Percentiles rank a stretch among this genome's conserved stretches.
phyloP scores from a whole-genome alignment of 192 early-diverging fungal genomes.

The Dissophora ornata region DNA sequence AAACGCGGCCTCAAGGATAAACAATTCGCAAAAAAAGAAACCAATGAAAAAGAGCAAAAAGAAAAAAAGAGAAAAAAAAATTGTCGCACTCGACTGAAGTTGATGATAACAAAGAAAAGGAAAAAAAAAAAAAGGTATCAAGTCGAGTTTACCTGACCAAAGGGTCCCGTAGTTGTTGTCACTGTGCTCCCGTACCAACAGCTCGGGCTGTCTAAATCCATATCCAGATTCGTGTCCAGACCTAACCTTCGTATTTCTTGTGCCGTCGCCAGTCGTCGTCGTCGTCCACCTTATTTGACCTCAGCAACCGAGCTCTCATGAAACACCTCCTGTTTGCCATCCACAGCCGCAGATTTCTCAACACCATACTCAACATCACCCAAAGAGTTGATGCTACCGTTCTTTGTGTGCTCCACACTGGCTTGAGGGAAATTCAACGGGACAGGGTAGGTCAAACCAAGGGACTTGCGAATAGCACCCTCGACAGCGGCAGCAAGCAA shows the following conservation, averaged over 20 bases:
- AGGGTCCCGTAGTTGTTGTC: neutral
- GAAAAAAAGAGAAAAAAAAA: conserved; percentile 12
- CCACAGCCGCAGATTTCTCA: neutral
- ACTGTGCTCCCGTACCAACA: too few species aligned
- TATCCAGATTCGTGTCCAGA: neutral
- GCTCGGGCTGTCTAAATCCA: too few species aligned
- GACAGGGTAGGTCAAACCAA: conserved; percentile 43
- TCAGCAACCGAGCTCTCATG: conserved; percentile 1
- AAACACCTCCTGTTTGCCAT: conserved; percentile 16
- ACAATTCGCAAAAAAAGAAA: neutral
- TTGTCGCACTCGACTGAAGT: neutral
- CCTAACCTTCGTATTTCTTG: neutral
- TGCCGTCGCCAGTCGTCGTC: neutral
- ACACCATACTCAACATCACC: conserved; percentile 22
- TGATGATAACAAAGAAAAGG: neutral
- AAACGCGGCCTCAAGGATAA: conserved; percentile 2
- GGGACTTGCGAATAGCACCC: conserved; percentile 31
- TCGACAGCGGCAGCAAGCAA: conserved; percentile 33
- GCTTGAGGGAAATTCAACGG: conserved; percentile 22
- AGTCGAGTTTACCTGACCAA: conserved; percentile 7
- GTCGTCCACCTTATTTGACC: neutral
- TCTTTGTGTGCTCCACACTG: neutral
- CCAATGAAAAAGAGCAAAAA: neutral
- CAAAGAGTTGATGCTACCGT: conserved; percentile 8
- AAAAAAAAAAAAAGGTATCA: conserved; percentile 1